These are phyloP conservation scores for Cystobasidium ongulense DNA, from an alignment of 768 basidiomycete genomes.

Conservation along the genomic window DNA sequence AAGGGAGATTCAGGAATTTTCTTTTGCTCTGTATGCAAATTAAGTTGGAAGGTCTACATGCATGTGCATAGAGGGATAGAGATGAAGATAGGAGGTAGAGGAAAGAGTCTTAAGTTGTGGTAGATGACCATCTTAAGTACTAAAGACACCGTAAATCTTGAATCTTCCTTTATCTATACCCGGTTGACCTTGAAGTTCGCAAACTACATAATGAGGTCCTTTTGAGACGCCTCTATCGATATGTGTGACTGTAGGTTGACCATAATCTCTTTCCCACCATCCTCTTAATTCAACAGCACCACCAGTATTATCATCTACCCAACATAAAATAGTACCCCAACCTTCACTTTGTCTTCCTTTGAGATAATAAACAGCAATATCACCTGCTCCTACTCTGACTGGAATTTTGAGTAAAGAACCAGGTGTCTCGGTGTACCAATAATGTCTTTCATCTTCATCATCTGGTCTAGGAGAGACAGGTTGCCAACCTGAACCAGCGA, in stretches of 20 bases:
- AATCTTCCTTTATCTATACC: constrained; percentile 69
- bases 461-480: constrained; percentile 51
- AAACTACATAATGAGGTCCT: constrained; percentile 91
- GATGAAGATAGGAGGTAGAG: no score
- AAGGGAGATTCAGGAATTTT: no score
- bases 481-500: constrained; percentile 88
- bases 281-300: constrained; percentile 74
- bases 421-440: constrained; percentile 85
- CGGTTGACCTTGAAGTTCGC: constrained; percentile 76
- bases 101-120: not conserved
- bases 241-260: constrained; percentile 60
- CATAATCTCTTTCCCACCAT: constrained; percentile 52
- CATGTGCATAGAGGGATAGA: no score
- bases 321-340: constrained; percentile 71
- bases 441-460: constrained; percentile 59
- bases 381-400: constrained; percentile 74
- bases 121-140: constrained; percentile 7
- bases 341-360: constrained; percentile 57
- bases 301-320: constrained; percentile 90
- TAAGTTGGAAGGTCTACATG: no score
- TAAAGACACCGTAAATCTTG: constrained; percentile 82
- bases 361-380: constrained; percentile 83
- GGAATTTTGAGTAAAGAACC: constrained; percentile 74
- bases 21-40: no score
- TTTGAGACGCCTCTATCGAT: constrained; percentile 79